Evolutionary conservation across 2,329 filamentous ascomycete genomes (phyloP).

Genomic region (Fusarium agapanthi): DNA sequence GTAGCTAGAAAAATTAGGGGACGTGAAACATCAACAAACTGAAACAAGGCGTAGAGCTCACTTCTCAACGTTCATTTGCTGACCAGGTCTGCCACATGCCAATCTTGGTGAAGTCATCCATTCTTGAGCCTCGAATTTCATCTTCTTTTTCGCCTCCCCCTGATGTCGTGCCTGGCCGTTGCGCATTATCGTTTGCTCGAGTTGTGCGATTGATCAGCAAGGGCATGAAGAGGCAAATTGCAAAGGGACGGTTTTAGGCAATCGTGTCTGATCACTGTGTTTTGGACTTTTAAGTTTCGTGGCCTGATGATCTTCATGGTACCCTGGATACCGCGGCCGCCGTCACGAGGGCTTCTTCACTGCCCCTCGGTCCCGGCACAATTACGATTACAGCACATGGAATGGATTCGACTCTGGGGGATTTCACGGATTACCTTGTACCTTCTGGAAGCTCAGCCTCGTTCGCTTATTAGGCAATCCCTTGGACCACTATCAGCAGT

Average conservation of each 20-base stretch:
- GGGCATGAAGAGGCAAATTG: conserved; percentile 2
- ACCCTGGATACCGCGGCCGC: conserved; percentile 5
- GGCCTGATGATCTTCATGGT: not conserved
- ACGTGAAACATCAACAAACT: conserved; percentile 21
- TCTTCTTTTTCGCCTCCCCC: conserved; percentile 32
- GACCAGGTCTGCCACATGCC: conserved; percentile 36
- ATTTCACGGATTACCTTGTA: not conserved
- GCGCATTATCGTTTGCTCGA: not conserved
- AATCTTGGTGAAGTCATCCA: conserved; percentile 33
- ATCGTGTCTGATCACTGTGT: not conserved
- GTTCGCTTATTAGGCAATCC: conserved; percentile 4
- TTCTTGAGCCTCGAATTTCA: conserved; percentile 9
- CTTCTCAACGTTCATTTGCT: conserved; percentile 11
- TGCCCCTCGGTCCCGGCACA: not conserved
- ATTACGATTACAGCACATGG: not conserved
- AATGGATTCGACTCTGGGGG: not conserved
- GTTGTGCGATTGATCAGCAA: not conserved
- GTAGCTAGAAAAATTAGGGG: conserved; percentile 13
- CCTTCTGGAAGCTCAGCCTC: conserved; percentile 27
- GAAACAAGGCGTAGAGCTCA: conserved; percentile 15
- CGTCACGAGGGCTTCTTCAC: conserved; percentile 6
- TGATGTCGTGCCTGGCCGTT: not conserved
- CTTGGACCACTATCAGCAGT: not conserved
- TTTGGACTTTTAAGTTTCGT: not conserved
- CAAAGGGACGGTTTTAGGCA: not conserved